Base-by-base conservation (phyloP, 2,329 filamentous ascomycete species). In the Ceratocystis variospora region DNA sequence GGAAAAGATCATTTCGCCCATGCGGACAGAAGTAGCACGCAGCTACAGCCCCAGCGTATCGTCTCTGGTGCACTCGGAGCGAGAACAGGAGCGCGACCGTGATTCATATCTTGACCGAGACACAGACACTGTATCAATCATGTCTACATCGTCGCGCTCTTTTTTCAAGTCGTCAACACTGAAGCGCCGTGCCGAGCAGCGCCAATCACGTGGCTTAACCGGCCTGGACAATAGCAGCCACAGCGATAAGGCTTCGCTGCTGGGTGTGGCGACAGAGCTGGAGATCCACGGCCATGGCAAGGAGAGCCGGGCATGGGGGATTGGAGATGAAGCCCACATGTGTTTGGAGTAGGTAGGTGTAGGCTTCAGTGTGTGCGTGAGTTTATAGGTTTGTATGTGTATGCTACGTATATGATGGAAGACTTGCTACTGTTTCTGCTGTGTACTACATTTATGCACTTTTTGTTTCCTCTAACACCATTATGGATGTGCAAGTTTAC, bases 281-380 rank as follows among this genome's bases (percentile, higher is more conserved):
- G 77, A 82, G 74, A 75, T 83, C 71, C 78, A 84, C 74, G 78
- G 79, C 70, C 73, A 80, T 69, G 75, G 79, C 69, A 78, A 76
- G 72, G 84, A 81, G 70, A 85, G 77, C 70, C 81, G 75, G 2
- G 82, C 84, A 71, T 91, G 90, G 86, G 89, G 89, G 0, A 82
- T 95, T 62, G 88, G 89, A 0, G 91, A 96, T 73, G 90, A 96
- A 72, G 85, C 88, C 28, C 81, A 87, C 71, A 94, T 96, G 88
- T 87, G 85, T 41, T 77, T 96, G 70, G 90, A 93, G 74, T 93
- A 74, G 37, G 37, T 31, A 41, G 50, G 41, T 28, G 5, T 44
- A 44, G 22, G 22, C 37, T 53, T n/a, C 46, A 44, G 44, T 62
- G 44, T 66, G 45, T 53, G 31, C 48, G 33, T 61, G 44, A 22